phyloP scores from a whole-genome alignment of 169 alveolate species.

The Besnoitia besnoiti region DNA sequence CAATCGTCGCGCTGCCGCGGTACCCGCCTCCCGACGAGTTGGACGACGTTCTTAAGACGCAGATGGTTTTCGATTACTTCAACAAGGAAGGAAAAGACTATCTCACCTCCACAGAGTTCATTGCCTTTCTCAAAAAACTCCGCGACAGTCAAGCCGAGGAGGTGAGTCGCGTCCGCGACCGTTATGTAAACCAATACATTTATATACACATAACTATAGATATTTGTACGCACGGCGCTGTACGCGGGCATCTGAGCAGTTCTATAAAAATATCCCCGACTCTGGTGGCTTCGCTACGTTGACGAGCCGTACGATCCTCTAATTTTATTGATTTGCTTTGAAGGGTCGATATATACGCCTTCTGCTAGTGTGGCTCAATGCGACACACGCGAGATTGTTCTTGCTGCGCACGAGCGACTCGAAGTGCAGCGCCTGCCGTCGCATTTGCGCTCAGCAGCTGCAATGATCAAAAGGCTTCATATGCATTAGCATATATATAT shows the following conservation, averaged over 20 bases:
- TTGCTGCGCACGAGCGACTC: too few species aligned
- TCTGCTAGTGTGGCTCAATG: too few species aligned
- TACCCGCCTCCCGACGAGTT: conserved; percentile 72
- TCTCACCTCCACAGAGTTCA: conserved; percentile 54
- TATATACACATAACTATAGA: background rate
- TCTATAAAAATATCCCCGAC: too few species aligned
- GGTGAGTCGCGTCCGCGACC: background rate
- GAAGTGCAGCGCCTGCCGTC: too few species aligned
- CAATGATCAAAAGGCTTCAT: too few species aligned
- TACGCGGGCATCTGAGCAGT: background rate
- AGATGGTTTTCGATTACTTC: conserved; percentile 70
- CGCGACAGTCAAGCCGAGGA: conserved; percentile 55
- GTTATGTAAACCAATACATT: background rate
- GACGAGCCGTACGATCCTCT: too few species aligned
- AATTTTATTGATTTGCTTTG: too few species aligned
- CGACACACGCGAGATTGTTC: too few species aligned
- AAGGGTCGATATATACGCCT: too few species aligned
- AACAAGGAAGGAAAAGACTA: conserved; percentile 69
- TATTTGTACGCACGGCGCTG: background rate
- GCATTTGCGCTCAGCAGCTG: too few species aligned
- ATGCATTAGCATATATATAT: background rate
- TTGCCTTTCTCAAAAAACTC: conserved; percentile 52
- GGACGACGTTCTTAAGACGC: conserved; percentile 67
- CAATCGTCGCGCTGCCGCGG: conserved; percentile 72
- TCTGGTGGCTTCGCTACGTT: too few species aligned